phyloP scores from a whole-genome alignment of 1,284 basidiomycete species.

The Neolentinus lepideus region DNA sequence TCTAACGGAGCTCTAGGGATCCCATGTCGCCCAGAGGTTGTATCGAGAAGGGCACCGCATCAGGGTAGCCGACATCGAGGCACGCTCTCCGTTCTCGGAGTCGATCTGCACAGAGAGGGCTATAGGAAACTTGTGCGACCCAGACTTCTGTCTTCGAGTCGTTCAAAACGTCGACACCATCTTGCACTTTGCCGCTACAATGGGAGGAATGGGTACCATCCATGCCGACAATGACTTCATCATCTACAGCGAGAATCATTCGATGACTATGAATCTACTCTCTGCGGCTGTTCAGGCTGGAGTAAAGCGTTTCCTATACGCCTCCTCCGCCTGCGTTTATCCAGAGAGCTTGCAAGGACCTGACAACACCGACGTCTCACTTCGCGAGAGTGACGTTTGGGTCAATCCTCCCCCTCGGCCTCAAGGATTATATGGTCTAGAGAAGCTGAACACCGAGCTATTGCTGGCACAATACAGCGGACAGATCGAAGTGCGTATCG shows the following conservation, averaged over 20 bases:
- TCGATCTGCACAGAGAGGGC: constrained; percentile 26
- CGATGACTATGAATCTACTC: constrained; percentile 42
- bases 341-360: constrained; percentile 34
- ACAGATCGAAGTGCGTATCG: constrained; percentile 36
- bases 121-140: constrained; percentile 40
- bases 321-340: constrained; percentile 56
- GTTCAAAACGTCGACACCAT: constrained; percentile 34
- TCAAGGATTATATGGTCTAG: constrained; percentile 52
- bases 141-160: constrained; percentile 26
- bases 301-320: constrained; percentile 41
- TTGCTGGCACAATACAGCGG: constrained; percentile 27
- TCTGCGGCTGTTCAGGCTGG: constrained; percentile 27
- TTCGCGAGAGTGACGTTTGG: constrained; percentile 40
- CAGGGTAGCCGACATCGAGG: constrained; percentile 35
- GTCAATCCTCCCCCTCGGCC: constrained; percentile 27
- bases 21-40: constrained; percentile 38
- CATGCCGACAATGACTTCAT: constrained; percentile 39
- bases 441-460: constrained; percentile 47
- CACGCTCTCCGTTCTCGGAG: constrained; percentile 19
- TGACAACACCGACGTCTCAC: constrained; percentile 28
- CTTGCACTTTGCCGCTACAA: constrained; percentile 50
- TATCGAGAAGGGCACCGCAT: constrained; percentile 24
- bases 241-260: constrained; percentile 43
- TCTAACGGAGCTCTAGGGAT: constrained; percentile 31
- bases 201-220: constrained; percentile 59